These are phyloP conservation scores for Amyloporia xantha DNA, from an alignment of 768 basidiomycete species.

Conservation along the genomic window DNA sequence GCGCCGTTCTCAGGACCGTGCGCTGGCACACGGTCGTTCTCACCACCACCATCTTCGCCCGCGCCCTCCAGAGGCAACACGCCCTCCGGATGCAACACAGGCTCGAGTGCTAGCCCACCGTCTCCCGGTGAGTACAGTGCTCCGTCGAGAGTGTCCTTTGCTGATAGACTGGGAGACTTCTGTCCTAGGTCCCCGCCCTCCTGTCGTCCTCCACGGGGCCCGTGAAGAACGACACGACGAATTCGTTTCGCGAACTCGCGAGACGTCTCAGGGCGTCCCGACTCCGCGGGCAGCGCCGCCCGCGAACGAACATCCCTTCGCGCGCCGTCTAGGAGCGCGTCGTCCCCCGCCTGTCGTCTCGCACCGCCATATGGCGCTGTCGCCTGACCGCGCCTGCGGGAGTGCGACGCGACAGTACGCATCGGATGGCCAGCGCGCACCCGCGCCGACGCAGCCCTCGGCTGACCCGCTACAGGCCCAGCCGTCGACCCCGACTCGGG, in stretches of 20 bases:
- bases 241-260: slow-evolving; percentile 6
- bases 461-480: not conserved
- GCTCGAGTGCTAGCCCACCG: too few relatives aligned
- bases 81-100: not conserved
- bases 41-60: not conserved
- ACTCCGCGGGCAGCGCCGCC: not conserved
- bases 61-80: not conserved
- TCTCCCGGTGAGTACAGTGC: not conserved
- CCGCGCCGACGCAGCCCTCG: too few relatives aligned
- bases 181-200: slow-evolving; percentile 1
- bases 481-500: not conserved
- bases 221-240: slow-evolving; percentile 5
- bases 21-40: not conserved
- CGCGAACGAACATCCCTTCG: not conserved
- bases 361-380: too few relatives aligned
- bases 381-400: too few relatives aligned
- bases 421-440: too few relatives aligned
- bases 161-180: too few relatives aligned
- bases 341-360: not conserved
- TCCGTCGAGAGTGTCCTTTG: not conserved
- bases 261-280: slow-evolving; percentile 3
- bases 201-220: slow-evolving; percentile 5
- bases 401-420: too few relatives aligned
- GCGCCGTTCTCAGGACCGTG: not conserved
- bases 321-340: too few relatives aligned